A percentile compares a stretch with the other conserved stretches of the same genome.
Evolutionary conservation across 306 rosid species (phyloP).

Genomic region (Elaeagnus macrophylla): DNA sequence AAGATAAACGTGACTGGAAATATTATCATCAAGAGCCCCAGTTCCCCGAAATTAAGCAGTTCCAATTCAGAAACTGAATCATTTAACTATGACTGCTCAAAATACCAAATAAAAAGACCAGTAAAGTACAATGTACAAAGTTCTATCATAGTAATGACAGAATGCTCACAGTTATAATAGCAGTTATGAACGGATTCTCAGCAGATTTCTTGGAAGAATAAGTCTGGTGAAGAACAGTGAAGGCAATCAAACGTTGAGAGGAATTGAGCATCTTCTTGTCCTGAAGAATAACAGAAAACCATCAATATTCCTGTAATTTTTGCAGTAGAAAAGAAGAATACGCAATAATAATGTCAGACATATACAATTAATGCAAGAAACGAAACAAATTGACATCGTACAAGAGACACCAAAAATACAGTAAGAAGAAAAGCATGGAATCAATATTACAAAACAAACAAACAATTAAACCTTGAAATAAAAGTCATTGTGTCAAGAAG

Average conservation of each 20-base stretch:
- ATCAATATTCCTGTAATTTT: neutral
- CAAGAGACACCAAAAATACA: no score
- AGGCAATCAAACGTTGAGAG: constrained; percentile 59
- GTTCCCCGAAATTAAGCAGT: neutral
- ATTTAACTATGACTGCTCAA: neutral
- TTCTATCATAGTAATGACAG: neutral
- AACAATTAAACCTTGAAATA: no score
- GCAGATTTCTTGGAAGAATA: constrained; percentile 64
- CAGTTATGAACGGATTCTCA: constrained; percentile 64
- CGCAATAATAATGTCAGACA: neutral
- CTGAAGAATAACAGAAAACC: constrained; percentile 16
- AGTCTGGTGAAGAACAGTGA: constrained; percentile 59
- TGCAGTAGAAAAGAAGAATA: neutral
- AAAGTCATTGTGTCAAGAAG: no score
- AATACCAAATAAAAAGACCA: neutral
- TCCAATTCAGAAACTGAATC: neutral
- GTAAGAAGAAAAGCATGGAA: no score
- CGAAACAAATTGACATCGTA: no score
- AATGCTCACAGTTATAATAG: constrained; percentile 54
- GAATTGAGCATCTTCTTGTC: constrained; percentile 37
- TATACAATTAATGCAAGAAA: neutral
- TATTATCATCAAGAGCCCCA: neutral
- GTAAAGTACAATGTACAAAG: neutral
- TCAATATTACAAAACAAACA: no score
- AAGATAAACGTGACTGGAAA: neutral